A percentile compares a stretch with the other conserved stretches of the same genome.
Conservation (phyloP, 2,329 filamentous ascomycete species). For the Phyllosticta ampelicida region DNA sequence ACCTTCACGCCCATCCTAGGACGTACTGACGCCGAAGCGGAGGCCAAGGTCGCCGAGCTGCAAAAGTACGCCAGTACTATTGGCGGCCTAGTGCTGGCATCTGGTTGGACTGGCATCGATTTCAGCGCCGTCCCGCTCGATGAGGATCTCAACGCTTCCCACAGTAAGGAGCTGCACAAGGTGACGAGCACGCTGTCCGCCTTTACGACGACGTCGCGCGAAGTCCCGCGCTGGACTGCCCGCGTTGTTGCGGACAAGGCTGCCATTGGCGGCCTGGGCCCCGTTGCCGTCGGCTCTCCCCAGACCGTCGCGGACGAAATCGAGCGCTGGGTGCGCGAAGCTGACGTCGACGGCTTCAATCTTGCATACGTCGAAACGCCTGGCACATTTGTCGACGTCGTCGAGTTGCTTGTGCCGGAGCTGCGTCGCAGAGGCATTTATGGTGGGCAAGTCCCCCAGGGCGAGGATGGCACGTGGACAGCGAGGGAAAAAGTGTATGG, state of each 20-base stretch:
- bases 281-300: constrained; percentile 29
- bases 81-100: constrained; percentile 46
- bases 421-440: constrained; percentile 25
- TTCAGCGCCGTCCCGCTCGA: constrained; percentile 47
- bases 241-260: constrained; percentile 22
- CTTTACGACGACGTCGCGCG: constrained; percentile 22
- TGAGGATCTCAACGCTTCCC: constrained; percentile 44
- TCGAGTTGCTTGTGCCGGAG: constrained; percentile 28
- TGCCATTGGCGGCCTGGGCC: constrained; percentile 16
- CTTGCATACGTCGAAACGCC: constrained; percentile 35
- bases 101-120: constrained; percentile 51
- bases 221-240: constrained; percentile 21
- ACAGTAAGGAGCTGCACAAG: constrained; percentile 41
- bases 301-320: constrained; percentile 36
- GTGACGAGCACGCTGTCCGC: constrained; percentile 24
- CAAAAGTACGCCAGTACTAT: constrained; percentile 43
- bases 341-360: constrained; percentile 28
- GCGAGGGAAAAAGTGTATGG: constrained; percentile 52
- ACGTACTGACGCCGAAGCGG: constrained; percentile 36
- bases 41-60: constrained; percentile 40
- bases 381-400: constrained; percentile 29
- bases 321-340: constrained; percentile 35
- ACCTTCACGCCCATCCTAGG: constrained; percentile 28
- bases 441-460: constrained; percentile 12
- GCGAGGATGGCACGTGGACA: constrained; percentile 16